A percentile compares a stretch with the other conserved stretches of the same genome.
These are phyloP conservation scores for Phyllosticta ampelicida DNA, from an alignment of 2,329 filamentous ascomycete species.

Conservation along the genomic window DNA sequence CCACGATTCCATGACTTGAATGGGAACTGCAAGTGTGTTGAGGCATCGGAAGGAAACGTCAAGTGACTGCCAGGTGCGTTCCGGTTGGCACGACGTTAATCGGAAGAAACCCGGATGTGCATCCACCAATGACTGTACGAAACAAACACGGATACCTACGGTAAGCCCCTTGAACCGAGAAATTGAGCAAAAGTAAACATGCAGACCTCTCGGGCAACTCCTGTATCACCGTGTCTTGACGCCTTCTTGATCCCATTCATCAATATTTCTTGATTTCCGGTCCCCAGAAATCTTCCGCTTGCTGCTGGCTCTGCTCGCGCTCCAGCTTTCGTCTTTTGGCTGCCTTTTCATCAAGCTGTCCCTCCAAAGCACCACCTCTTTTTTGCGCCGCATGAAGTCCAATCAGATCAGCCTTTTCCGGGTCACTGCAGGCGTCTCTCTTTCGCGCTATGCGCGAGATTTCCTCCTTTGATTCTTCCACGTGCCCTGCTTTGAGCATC, in stretches of 20 bases:
- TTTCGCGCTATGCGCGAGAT: conserved; percentile 47
- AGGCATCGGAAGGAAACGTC: background rate
- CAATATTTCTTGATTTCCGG: conserved; percentile 18
- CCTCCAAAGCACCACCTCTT: conserved; percentile 21
- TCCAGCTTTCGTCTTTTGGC: conserved; percentile 36
- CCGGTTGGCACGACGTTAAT: background rate
- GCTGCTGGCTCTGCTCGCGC: conserved; percentile 34
- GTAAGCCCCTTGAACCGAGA: background rate
- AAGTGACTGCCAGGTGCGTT: background rate
- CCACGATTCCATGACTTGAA: background rate
- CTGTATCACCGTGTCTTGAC: background rate
- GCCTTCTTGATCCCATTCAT: background rate
- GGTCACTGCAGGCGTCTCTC: conserved; percentile 62
- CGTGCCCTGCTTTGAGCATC: conserved; percentile 25
- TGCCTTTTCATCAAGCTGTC: conserved; percentile 30
- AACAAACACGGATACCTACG: background rate
- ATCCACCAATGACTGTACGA: background rate
- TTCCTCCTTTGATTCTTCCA: conserved; percentile 34
- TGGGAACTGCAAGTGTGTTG: background rate
- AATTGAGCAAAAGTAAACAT: background rate
- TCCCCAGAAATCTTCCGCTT: conserved; percentile 37
- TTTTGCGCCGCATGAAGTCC: conserved; percentile 55
- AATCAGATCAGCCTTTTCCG: conserved; percentile 61
- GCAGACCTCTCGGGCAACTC: background rate
- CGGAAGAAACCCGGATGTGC: background rate